Evolutionary conservation across 768 basidiomycete species (phyloP), one percentile per base, ranked within the genome.

Genomic region (Lanmaoa pseudosensibilis): DNA sequence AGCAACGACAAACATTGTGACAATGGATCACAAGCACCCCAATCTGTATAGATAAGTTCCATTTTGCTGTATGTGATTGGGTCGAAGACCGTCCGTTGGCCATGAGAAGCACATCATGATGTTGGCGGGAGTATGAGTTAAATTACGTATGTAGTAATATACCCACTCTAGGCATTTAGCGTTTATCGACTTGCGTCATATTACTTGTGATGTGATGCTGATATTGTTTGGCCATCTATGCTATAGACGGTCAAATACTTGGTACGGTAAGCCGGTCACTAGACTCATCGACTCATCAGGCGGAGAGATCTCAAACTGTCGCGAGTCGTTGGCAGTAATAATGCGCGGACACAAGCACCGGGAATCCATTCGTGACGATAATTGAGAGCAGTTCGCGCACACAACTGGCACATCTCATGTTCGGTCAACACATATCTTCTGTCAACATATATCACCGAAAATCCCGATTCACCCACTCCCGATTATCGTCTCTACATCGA

Each of bases 401-500:
- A 10, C 32, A 30, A 6, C 44, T n/a, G n/a, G 18, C 8, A 19
- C 27, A 36, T 38, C 56, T 12, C 56, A 55, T 32, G 36, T 27
- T 13, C 62, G 54, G 4, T 4, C 27, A 25, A 48, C 5, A 23
- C n/a, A n/a, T n/a, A n/a, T n/a, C n/a, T 27, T 13, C 62, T 52
- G 4, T 4, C 27, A 25, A 48, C 5, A 23, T 34, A 30, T 34
- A 39, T 25, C 32, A 10, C 41, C 2, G 60, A 52, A 15, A 33
- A 18, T 21, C 21, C 25, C 12, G 62, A 62, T 41, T 18, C 10
- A 2, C 15, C 47, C 4, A 13, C 40, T 15, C 44, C 38, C 3
- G 73, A n/a, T n/a, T n/a, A n/a, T 36, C 64, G 63, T 30, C 72
- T 85, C 4, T 81, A 76, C 57, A 73, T 92, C 36, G 83, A 86